Evolutionary conservation across 2,329 filamentous ascomycete genomes (phyloP).

Genomic region (Aphanocladium album): DNA sequence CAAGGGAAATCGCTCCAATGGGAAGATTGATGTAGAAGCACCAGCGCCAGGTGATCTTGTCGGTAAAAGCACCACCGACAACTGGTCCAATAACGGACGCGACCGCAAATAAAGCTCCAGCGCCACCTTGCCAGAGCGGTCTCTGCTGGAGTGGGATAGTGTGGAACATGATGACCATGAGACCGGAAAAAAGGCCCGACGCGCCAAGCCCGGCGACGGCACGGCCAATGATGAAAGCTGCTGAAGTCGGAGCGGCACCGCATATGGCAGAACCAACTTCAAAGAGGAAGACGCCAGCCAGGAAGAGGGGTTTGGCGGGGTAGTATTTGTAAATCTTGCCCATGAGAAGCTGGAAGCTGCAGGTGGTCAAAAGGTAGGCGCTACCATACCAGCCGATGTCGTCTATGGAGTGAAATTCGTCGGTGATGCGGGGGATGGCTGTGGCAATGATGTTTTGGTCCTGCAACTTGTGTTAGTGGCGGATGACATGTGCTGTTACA

Average conservation of each 20-base stretch:
- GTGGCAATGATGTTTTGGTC: constrained; percentile 35
- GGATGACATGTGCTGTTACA: neutral
- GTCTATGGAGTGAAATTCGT: constrained; percentile 31
- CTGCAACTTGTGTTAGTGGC: constrained; percentile 10
- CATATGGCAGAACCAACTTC: constrained; percentile 34
- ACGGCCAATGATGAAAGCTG: constrained; percentile 16
- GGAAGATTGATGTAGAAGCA: constrained; percentile 28
- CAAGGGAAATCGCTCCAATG: constrained; percentile 19
- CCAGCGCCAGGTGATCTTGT: constrained; percentile 24
- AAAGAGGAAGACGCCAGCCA: constrained; percentile 28
- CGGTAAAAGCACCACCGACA: constrained; percentile 21
- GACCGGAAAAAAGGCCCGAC: constrained; percentile 35
- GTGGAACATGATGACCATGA: constrained; percentile 24
- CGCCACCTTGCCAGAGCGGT: constrained; percentile 31
- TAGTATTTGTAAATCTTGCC: constrained; percentile 48
- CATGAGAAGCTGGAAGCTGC: constrained; percentile 44
- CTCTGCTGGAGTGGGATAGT: constrained; percentile 19
- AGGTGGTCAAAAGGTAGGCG: constrained; percentile 42
- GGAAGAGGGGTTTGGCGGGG: constrained; percentile 35
- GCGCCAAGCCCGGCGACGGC: constrained; percentile 24
- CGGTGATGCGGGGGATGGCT: constrained; percentile 31
- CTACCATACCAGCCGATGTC: constrained; percentile 44
- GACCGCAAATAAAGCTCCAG: constrained; percentile 34
- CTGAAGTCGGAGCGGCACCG: constrained; percentile 14
- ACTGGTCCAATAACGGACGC: constrained; percentile 22